These are phyloP conservation scores for Blumeria hordei DNA, from an alignment of 2,329 filamentous ascomycete genomes.

Conservation along the genomic window DNA sequence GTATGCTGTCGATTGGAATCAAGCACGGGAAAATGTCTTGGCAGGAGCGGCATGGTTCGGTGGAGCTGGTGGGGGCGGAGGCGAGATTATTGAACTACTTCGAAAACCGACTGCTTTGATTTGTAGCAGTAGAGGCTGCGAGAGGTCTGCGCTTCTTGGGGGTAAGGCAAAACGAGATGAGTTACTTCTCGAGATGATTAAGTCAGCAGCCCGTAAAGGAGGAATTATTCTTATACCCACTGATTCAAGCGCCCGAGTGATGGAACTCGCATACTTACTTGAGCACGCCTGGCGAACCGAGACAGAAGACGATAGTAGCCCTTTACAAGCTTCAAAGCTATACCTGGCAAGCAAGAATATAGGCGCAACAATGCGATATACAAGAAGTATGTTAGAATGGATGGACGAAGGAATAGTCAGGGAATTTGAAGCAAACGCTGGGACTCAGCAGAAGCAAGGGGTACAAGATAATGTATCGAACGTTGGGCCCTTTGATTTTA, in stretches of 20 bases:
- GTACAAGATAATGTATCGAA: not conserved
- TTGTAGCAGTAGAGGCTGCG: conserved; percentile 66
- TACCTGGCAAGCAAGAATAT: conserved; percentile 74
- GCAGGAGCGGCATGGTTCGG: conserved; percentile 86
- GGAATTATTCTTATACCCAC: conserved; percentile 85
- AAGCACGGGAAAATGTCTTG: conserved; percentile 85
- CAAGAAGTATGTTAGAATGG: conserved; percentile 93
- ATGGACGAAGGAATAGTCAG: conserved; percentile 92
- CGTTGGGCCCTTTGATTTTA: conserved; percentile 70
- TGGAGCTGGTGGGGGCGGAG: conserved; percentile 52
- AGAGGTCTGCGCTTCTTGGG: conserved; percentile 43
- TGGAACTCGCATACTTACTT: conserved; percentile 77
- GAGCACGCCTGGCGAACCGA: conserved; percentile 75
- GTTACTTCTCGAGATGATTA: conserved; percentile 61
- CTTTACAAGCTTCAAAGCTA: conserved; percentile 31
- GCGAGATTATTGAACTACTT: conserved; percentile 81
- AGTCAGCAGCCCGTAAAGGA: conserved; percentile 49
- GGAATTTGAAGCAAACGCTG: conserved; percentile 52
- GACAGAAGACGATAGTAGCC: conserved; percentile 24
- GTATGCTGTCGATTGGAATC: conserved; percentile 95
- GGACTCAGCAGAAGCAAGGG: conserved; percentile 17
- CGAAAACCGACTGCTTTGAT: conserved; percentile 83
- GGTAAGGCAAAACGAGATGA: conserved; percentile 68
- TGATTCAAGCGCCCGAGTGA: conserved; percentile 80
- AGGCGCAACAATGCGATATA: conserved; percentile 71